phyloP scores from a whole-genome alignment of 352 stramenopile species.

The Phytophthora podocarpi region DNA sequence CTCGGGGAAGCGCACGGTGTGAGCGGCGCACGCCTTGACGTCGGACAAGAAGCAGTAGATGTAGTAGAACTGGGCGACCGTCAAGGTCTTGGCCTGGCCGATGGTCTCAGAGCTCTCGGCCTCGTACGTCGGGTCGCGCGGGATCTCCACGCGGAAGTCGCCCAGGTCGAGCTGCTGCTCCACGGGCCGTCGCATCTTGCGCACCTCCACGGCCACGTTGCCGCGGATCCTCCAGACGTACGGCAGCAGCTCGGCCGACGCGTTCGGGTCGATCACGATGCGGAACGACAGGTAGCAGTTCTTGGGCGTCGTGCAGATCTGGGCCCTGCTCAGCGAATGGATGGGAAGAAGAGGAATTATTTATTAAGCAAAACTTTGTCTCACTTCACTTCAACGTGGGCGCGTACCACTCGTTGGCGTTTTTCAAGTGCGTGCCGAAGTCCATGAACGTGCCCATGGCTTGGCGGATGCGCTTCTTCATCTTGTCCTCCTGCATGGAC shows the following conservation, averaged over 20 bases:
- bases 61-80: conserved; percentile 81
- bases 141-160: conserved; percentile 32
- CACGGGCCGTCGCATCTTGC: conserved; percentile 66
- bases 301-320: conserved; percentile 73
- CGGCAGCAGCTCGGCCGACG: conserved; percentile 66
- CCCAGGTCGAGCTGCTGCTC: conserved; percentile 36
- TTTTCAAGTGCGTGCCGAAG: conserved; percentile 71
- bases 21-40: conserved; percentile 65
- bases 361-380: background rate
- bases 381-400: conserved; percentile 20
- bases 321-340: conserved; percentile 43
- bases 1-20: conserved; percentile 64
- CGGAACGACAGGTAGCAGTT: conserved; percentile 78
- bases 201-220: conserved; percentile 76
- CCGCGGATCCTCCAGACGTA: conserved; percentile 74
- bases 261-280: conserved; percentile 67
- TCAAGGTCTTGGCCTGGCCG: conserved; percentile 67
- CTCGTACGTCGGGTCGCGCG: conserved; percentile 27
- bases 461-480: conserved; percentile 72
- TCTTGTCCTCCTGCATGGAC: conserved; percentile 72
- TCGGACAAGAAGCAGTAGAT: conserved; percentile 84
- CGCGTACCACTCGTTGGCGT: conserved; percentile 79
- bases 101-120: conserved; percentile 47
- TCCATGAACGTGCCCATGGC: conserved; percentile 77
- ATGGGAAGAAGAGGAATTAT: conserved; percentile 9